Evolutionary conservation across 495 filamentous ascomycete genomes (phyloP).

Genomic region (Evernia prunastri): DNA sequence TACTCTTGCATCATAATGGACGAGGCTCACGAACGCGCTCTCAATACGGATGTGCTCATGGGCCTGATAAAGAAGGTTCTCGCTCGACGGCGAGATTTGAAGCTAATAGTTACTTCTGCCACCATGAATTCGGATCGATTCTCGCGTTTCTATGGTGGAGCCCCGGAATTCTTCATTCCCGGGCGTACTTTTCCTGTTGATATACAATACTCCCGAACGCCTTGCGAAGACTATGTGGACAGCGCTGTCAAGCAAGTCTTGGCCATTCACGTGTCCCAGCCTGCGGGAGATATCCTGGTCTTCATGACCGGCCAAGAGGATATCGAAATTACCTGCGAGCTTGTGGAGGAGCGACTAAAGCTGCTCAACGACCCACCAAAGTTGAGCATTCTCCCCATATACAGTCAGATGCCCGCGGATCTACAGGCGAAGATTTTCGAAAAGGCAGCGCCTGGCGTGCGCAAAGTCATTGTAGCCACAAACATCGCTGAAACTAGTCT

Average conservation of each 20-base stretch:
- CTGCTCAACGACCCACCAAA: slow-evolving; percentile 91
- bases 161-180: slow-evolving; percentile 94
- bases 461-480: slow-evolving; percentile 96
- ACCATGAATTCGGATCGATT: slow-evolving; percentile 99
- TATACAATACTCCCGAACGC: slow-evolving; percentile 89
- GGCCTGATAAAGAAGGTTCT: slow-evolving; percentile 96
- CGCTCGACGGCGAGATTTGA: slow-evolving; percentile 80
- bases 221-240: slow-evolving; percentile 97
- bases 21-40: slow-evolving; percentile 92
- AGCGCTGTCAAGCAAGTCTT: slow-evolving; percentile 94
- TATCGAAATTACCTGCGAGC: slow-evolving; percentile 92
- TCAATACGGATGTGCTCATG: slow-evolving; percentile 97
- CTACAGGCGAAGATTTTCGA: slow-evolving; percentile 98
- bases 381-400: slow-evolving; percentile 92
- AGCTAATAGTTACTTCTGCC: slow-evolving; percentile 95
- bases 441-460: slow-evolving; percentile 76
- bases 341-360: slow-evolving; percentile 82
- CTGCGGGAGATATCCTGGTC: slow-evolving; percentile 85
- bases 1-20: slow-evolving; percentile 99
- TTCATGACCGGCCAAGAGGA: slow-evolving; percentile 99
- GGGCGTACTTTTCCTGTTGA: slow-evolving; percentile 97
- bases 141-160: slow-evolving; percentile 94
- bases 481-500: slow-evolving; percentile 98
- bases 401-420: slow-evolving; percentile 99
- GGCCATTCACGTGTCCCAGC: slow-evolving; percentile 94